These are phyloP conservation scores for Epichloe gansuensis DNA, from an alignment of 2,329 filamentous ascomycete genomes.

Conservation along the genomic window DNA sequence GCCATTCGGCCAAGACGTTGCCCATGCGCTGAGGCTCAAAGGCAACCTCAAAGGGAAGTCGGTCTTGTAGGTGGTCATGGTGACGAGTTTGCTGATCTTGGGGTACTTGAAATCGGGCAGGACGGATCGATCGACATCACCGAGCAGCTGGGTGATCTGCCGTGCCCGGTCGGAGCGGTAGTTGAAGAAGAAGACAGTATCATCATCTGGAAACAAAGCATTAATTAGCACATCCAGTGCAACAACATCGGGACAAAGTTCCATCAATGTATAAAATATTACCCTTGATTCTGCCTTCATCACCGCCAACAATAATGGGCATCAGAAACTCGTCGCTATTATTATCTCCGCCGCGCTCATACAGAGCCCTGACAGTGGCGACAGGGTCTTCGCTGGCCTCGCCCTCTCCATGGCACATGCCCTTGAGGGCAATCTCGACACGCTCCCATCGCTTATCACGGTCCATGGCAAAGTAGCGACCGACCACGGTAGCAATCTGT, in stretches of 20 bases:
- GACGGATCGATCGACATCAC: slow-evolving; percentile 83
- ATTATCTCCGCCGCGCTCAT: slow-evolving; percentile 52
- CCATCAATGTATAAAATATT: slow-evolving; percentile 14
- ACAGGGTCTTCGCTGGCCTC: slow-evolving; percentile 77
- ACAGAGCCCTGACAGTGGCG: slow-evolving; percentile 75
- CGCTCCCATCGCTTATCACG: slow-evolving; percentile 99
- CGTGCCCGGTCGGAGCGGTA: slow-evolving; percentile 96
- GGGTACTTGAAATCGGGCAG: slow-evolving; percentile 87
- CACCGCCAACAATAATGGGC: slow-evolving; percentile 87
- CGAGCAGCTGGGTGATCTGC: slow-evolving; percentile 89
- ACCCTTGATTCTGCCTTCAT: slow-evolving; percentile 78
- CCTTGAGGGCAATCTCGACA: slow-evolving; percentile 80
- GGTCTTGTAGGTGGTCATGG: slow-evolving; percentile 97
- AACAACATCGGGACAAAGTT: neutral
- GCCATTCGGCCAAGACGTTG: slow-evolving; percentile 96
- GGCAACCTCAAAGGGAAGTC: slow-evolving; percentile 85
- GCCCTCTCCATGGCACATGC: slow-evolving; percentile 73
- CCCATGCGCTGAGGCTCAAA: slow-evolving; percentile 94
- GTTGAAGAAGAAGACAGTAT: slow-evolving; percentile 99
- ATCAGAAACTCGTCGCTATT: slow-evolving; percentile 98
- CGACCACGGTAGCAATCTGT: slow-evolving; percentile 84
- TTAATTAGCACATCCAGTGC: neutral
- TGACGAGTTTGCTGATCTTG: slow-evolving; percentile 71
- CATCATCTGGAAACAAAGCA: slow-evolving; percentile 48
- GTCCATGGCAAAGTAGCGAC: slow-evolving; percentile 98